Evolutionary conservation across 192 early-diverging fungal species (phyloP).

Genomic region (Podila clonocystis): DNA sequence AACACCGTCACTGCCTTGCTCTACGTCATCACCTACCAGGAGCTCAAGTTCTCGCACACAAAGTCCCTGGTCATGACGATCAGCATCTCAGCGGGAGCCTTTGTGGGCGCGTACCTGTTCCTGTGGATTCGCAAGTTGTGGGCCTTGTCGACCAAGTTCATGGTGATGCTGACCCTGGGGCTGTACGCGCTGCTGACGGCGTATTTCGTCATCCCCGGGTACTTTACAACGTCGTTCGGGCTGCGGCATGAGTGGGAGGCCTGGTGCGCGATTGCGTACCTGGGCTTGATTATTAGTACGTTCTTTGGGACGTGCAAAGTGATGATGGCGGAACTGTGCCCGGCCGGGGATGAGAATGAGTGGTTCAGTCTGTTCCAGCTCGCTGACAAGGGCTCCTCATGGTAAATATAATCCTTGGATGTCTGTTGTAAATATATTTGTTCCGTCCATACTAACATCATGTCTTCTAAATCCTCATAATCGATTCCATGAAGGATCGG

Average conservation of each 20-base stretch:
- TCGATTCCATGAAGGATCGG: conserved; percentile 58
- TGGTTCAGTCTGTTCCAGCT: conserved; percentile 72
- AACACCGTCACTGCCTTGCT: conserved; percentile 61
- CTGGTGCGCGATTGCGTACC: conserved; percentile 30
- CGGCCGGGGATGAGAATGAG: conserved; percentile 67
- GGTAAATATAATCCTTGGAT: too few relatives aligned
- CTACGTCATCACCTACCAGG: conserved; percentile 65
- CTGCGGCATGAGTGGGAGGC: conserved; percentile 48
- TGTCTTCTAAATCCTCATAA: background rate
- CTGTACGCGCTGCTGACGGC: conserved; percentile 55
- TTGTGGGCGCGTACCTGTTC: conserved; percentile 61
- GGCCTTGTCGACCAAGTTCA: conserved; percentile 54
- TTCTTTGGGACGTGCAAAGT: conserved; percentile 63
- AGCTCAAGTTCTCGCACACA: conserved; percentile 58
- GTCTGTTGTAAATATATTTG: too few relatives aligned
- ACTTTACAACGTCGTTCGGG: conserved; percentile 53
- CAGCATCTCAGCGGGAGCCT: conserved; percentile 54
- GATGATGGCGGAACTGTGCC: conserved; percentile 67
- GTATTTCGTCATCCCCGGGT: conserved; percentile 61
- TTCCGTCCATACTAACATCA: background rate
- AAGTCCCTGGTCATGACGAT: conserved; percentile 59
- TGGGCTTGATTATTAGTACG: conserved; percentile 58
- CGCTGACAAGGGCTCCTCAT: conserved; percentile 68
- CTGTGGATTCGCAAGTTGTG: conserved; percentile 55
- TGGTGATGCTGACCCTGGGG: conserved; percentile 52